phyloP scores from a whole-genome alignment of 2,329 filamentous ascomycete species.

The Scopulariopsis brevicaulis region DNA sequence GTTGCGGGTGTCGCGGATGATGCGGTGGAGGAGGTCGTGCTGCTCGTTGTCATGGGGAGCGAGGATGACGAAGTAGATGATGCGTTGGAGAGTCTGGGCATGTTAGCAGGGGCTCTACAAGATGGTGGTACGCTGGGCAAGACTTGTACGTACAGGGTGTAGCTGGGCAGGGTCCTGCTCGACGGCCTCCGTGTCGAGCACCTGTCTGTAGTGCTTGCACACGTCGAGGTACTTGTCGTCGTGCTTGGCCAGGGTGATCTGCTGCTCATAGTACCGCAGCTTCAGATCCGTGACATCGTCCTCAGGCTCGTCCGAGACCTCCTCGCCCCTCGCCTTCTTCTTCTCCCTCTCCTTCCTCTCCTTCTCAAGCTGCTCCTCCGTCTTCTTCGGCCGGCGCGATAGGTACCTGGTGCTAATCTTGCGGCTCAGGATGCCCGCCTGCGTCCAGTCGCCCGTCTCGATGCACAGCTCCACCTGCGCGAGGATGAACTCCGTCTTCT shows the following conservation, averaged over 20 bases:
- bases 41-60: constrained; percentile 98
- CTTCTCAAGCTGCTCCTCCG: constrained; percentile 78
- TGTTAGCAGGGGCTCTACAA: constrained; percentile 6
- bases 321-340: constrained; percentile 67
- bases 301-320: constrained; percentile 64
- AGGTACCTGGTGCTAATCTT: constrained; percentile 97
- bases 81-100: constrained; percentile 70
- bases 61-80: constrained; percentile 96
- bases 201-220: constrained; percentile 96
- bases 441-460: constrained; percentile 90
- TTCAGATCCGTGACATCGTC: constrained; percentile 96
- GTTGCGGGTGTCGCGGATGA: constrained; percentile 76
- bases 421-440: constrained; percentile 83
- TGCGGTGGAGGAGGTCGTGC: constrained; percentile 89
- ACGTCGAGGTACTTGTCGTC: constrained; percentile 95
- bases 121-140: neutral
- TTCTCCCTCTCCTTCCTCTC: constrained; percentile 81
- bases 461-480: constrained; percentile 93
- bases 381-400: constrained; percentile 81
- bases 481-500: constrained; percentile 98
- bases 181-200: constrained; percentile 90
- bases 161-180: constrained; percentile 82
- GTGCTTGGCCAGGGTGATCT: constrained; percentile 91
- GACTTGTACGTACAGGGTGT: constrained; percentile 52
- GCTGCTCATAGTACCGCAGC: constrained; percentile 92